A percentile compares a stretch with the other conserved stretches of the same genome.
These are phyloP conservation scores for Moesziomyces aphidis DNA, from an alignment of 1,284 basidiomycete species.

Conservation along the genomic window DNA sequence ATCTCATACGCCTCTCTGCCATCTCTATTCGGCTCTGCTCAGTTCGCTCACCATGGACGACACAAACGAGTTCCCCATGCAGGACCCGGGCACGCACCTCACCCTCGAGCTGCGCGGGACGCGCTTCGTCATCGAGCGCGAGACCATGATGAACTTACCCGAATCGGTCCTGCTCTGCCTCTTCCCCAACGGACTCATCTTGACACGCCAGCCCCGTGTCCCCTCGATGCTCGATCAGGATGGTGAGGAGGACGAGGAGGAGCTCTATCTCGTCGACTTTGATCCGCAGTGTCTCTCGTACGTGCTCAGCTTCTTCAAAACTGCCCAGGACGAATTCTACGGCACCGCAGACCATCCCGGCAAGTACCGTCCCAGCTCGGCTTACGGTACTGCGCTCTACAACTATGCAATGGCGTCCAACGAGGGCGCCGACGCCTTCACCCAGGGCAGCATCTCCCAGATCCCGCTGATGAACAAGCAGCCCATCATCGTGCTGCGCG, in stretches of 20 bases:
- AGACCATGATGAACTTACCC: constrained; percentile 97
- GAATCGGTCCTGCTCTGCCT: constrained; percentile 96
- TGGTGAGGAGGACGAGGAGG: constrained; percentile 81
- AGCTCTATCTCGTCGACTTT: constrained; percentile 95
- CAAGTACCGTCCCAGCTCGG: constrained; percentile 76
- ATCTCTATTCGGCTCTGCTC: background rate
- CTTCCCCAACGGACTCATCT: constrained; percentile 95
- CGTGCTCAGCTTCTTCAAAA: constrained; percentile 90
- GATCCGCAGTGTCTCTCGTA: constrained; percentile 96
- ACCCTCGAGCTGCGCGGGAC: constrained; percentile 90
- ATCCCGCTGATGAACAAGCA: constrained; percentile 90
- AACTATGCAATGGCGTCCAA: constrained; percentile 31
- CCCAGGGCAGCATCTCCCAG: constrained; percentile 61
- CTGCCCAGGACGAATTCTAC: constrained; percentile 90
- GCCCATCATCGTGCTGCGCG: constrained; percentile 96
- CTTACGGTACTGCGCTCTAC: constrained; percentile 30
- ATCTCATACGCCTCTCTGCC: background rate
- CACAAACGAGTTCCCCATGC: constrained; percentile 33
- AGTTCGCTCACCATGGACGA: constrained; percentile 43
- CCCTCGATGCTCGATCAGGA: constrained; percentile 37
- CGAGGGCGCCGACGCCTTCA: constrained; percentile 66
- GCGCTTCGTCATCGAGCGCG: constrained; percentile 94
- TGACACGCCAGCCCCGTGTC: constrained; percentile 83
- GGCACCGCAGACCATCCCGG: constrained; percentile 81
- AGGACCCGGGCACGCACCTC: constrained; percentile 74